These are phyloP conservation scores for Lentinula lateritia DNA, from an alignment of 768 basidiomycete species.

Conservation along the genomic window DNA sequence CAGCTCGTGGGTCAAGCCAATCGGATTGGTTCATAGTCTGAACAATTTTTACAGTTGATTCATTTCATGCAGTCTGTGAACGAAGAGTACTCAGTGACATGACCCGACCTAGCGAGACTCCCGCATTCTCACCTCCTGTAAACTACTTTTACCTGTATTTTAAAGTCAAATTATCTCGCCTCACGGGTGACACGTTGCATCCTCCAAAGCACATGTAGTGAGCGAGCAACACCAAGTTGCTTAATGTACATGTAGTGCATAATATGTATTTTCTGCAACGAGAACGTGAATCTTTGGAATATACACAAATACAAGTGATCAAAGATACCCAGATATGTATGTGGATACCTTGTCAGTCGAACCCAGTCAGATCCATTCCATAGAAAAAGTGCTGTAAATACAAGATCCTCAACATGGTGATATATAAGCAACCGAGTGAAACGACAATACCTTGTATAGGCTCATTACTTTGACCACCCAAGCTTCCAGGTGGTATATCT, in stretches of 20 bases:
- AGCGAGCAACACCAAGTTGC: background rate
- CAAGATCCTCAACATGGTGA: background rate
- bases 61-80: slow-evolving; percentile 56
- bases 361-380: slow-evolving; percentile 44
- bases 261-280: background rate
- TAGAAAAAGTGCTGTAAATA: slow-evolving; percentile 51
- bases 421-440: background rate
- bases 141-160: background rate
- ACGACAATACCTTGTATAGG: slow-evolving; percentile 62
- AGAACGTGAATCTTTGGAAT: background rate
- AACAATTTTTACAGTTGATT: slow-evolving; percentile 41
- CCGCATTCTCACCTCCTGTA: background rate
- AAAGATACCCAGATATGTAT: background rate
- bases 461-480: slow-evolving; percentile 98
- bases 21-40: background rate
- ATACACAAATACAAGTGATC: no score
- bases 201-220: background rate
- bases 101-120: background rate
- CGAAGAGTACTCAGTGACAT: slow-evolving; percentile 37
- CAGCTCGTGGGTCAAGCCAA: slow-evolving; percentile 44
- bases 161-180: background rate
- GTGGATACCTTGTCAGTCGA: slow-evolving; percentile 31
- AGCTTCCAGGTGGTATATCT: slow-evolving; percentile 96
- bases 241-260: background rate
- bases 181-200: background rate